Evolutionary conservation across 2,329 filamentous ascomycete genomes (phyloP), one percentile per base, ranked within the genome.

Genomic region (Alternaria sp.): DNA sequence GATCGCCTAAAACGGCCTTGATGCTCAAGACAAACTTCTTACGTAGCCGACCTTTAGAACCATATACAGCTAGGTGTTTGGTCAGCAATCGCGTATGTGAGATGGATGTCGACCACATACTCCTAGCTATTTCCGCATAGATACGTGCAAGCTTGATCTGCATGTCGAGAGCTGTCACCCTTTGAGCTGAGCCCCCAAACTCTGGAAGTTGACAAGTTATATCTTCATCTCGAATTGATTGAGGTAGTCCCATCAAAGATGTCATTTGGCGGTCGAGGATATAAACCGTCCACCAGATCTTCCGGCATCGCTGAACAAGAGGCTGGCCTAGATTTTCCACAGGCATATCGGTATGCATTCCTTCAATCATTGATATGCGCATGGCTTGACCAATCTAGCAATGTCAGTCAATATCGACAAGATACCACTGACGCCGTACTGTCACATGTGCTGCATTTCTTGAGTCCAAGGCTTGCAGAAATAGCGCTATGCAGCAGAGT

Each of bases 221-320:
- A 45, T 87, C 83, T n/a, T 85, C 82, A 43, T 87, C 84, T 19
- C 79, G 77, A 2, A 87, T 78, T 0, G 83, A 82, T 49, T 83
- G 80, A 0, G 86, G 85, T 0, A 86, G 64, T 0, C 85, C 85
- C 82, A 87, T 85, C 3, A 87, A 65, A 0, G 84, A 85, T 1
- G 84, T 85, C 80, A 87, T 85, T 65, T 87, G 81, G 3, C 85
- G 80, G 57, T 87, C 85, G 1, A 87, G 72, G 2, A 87, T 78
- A 44, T 85, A 86, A 0, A 86, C 79, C 0, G 85, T 87, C 85
- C 85, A 87, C 84, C 85, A 87, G 10, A 85, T 78, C 32, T 81
- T 81, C 1, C 84, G 82, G 55, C 81, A 84, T 54, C 85, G 73
- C 62, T 86, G 80, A 0, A 85, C 81, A 1, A 80, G 67, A 0